Evolutionary conservation across 768 basidiomycete species (phyloP).

Genomic region (Phanerochaete carnosa): DNA sequence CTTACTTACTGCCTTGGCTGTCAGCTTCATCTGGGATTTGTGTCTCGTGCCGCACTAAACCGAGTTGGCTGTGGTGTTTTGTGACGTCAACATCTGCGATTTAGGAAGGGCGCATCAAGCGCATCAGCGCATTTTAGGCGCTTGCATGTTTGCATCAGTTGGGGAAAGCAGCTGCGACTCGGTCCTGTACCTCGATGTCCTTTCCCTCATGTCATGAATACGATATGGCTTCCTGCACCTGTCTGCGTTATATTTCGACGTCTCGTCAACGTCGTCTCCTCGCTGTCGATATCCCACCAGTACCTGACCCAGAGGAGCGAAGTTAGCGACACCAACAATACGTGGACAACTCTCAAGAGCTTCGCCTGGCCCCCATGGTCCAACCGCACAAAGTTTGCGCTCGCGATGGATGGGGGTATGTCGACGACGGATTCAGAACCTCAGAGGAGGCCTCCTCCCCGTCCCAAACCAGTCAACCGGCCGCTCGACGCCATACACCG

Average conservation of each 20-base stretch:
- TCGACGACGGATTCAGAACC: background rate
- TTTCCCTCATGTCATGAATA: constrained; percentile 35
- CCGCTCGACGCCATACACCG: constrained; percentile 55
- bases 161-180: too few species aligned
- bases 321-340: background rate
- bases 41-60: too few species aligned
- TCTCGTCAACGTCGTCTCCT: constrained; percentile 64
- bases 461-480: background rate
- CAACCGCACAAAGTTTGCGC: background rate
- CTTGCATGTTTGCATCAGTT: too few species aligned
- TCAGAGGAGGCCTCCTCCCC: background rate
- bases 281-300: constrained; percentile 67
- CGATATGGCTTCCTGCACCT: constrained; percentile 50
- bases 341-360: constrained; percentile 4
- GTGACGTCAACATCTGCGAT: too few species aligned
- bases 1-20: too few species aligned
- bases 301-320: constrained; percentile 38
- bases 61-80: too few species aligned
- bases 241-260: constrained; percentile 61
- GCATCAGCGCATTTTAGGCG: too few species aligned
- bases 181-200: background rate
- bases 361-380: constrained; percentile 7
- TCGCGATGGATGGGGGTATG: background rate
- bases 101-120: too few species aligned
- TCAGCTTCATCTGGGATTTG: too few species aligned